Evolutionary conservation across 768 basidiomycete species (phyloP).

Genomic region (Symmetrospora coprosmae): DNA sequence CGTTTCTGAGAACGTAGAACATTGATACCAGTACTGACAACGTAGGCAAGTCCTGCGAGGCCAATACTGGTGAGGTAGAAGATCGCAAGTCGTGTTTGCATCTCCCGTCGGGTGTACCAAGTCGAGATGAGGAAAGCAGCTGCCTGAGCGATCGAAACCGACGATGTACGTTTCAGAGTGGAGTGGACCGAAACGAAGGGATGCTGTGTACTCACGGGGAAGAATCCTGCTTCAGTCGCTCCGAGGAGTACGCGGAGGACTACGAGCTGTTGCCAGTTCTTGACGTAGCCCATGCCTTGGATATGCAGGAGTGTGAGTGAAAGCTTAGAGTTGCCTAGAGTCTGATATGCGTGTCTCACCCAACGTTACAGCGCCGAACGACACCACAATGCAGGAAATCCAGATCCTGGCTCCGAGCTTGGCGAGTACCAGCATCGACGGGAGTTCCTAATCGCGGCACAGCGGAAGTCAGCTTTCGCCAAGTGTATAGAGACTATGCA

Average conservation of each 20-base stretch:
- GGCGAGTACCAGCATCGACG: constrained; percentile 32
- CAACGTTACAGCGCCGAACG: constrained; percentile 21
- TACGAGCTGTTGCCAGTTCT: constrained; percentile 33
- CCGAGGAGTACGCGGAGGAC: constrained; percentile 34
- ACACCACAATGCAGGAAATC: constrained; percentile 22
- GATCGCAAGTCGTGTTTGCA: constrained; percentile 29
- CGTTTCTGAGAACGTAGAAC: not conserved
- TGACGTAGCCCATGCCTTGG: constrained; percentile 33
- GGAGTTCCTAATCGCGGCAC: constrained; percentile 34
- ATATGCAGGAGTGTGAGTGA: not conserved
- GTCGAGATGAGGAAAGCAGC: constrained; percentile 28
- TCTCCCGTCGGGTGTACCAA: constrained; percentile 35
- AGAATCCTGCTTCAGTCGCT: constrained; percentile 30
- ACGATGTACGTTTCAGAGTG: not conserved
- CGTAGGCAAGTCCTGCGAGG: constrained; percentile 34
- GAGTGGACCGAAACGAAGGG: not conserved
- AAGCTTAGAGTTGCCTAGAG: not conserved
- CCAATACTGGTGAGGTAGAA: constrained; percentile 36
- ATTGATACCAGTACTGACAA: too few relatives aligned
- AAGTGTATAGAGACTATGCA: too few relatives aligned
- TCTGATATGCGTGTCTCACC: not conserved
- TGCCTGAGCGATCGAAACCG: constrained; percentile 30
- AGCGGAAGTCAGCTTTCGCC: too few relatives aligned
- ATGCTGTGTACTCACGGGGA: not conserved
- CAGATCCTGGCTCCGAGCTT: constrained; percentile 30